Base-by-base conservation (phyloP, 2,329 filamentous ascomycete genomes). In the Lecanoromycetidae sp. region DNA sequence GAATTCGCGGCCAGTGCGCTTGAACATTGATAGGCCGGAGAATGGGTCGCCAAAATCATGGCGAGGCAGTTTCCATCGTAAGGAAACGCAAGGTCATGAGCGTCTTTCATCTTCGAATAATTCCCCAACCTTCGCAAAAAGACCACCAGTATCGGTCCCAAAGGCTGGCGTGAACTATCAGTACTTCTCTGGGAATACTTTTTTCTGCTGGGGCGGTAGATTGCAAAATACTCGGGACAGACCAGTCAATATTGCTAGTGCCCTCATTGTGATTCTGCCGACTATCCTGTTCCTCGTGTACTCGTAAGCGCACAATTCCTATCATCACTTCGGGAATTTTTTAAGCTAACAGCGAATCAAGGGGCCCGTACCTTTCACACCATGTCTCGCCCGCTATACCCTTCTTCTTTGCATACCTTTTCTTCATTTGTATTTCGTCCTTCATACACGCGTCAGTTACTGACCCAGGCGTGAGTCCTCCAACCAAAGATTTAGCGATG, bases 391-490 rank as follows among this genome's bases (percentile, higher is more conserved):
- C 88, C 26, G 87, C 87, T 44, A 78, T 96, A 57, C 91, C 91
- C 44, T 78, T 96, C 56, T 65, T 86, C 35, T 96, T 94, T 67
- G 88, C 79, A 44, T 98, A 98, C 61, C 60, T 95, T n/a, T 87
- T 87, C 58, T 88, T 84, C 62, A 72, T 98, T 23, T 93, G 85
- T 65, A 71, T 95, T 39, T 94, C 88, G 20, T 96, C 91, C 3
- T 98, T 96, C 60, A 60, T 95, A 46, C 90, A 95, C 66, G 91
- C 90, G 3, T 95, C 91, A 2, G 75, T 84, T 44, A 84, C 90
- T 36, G 90, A 98, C 65, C 90, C 91, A 25, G 91, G 91, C 48
- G 87, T 94, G 75, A 74, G 85, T 76, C 29, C 52, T 19, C 35
- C 17, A 27, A 7, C 36, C 29, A 33, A 32, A n/a, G 22, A 8